Percentiles rank a stretch among this genome's conserved stretches.
Evolutionary conservation across 2,329 filamentous ascomycete genomes (phyloP).

Genomic region (Monosporascus ibericus): DNA sequence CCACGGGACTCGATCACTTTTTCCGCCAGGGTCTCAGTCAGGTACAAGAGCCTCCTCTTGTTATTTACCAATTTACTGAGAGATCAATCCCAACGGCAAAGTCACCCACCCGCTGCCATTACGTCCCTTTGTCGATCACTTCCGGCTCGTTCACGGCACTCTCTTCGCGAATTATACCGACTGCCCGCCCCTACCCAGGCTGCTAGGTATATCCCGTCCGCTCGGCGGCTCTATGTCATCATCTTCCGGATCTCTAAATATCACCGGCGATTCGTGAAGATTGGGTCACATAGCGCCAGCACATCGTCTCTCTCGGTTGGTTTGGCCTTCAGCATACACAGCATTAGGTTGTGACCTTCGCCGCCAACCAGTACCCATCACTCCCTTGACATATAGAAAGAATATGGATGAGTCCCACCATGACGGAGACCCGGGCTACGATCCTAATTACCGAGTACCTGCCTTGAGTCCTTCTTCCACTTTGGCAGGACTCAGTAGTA

Average conservation of each 20-base stretch:
- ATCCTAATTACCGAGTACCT: constrained; percentile 5
- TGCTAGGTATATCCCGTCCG: neutral
- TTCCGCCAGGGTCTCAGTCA: neutral
- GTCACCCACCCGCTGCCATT: neutral
- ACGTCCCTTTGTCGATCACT: neutral
- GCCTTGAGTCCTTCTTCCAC: constrained; percentile 8
- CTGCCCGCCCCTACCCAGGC: neutral
- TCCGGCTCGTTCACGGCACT: neutral
- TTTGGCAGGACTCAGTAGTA: constrained; percentile 5
- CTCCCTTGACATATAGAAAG: constrained; percentile 5
- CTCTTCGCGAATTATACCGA: neutral
- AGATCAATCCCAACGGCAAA: neutral
- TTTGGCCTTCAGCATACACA: constrained; percentile 4
- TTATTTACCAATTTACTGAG: neutral
- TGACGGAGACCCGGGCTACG: constrained; percentile 10
- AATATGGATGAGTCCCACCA: constrained; percentile 11
- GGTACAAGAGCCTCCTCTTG: neutral
- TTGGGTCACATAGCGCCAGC: neutral
- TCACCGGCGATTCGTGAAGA: neutral
- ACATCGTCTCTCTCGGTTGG: neutral
- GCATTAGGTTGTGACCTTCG: neutral
- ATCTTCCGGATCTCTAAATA: neutral
- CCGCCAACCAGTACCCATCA: neutral
- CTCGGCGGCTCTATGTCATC: neutral
- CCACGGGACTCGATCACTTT: neutral